phyloP scores from a whole-genome alignment of 176 grass and related monocot species.

The Rhynchospora breviuscula region DNA sequence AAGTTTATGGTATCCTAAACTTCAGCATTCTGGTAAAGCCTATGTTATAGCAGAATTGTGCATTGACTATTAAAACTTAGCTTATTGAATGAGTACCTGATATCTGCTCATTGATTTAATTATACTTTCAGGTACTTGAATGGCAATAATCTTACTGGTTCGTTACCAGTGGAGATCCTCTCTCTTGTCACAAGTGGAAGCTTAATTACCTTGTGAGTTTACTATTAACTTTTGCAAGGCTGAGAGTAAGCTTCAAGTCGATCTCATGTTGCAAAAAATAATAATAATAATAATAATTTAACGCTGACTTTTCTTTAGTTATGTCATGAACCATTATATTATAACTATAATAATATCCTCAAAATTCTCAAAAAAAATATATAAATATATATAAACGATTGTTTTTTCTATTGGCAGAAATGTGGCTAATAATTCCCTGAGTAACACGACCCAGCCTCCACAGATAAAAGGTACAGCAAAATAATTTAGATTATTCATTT shows the following conservation, averaged over 20 bases:
- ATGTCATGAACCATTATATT: background rate
- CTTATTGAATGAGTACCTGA: background rate
- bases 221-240: background rate
- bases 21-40: background rate
- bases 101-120: background rate
- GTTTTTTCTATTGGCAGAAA: constrained; percentile 18
- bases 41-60: background rate
- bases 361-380: background rate
- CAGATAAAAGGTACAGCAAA: constrained; percentile 14
- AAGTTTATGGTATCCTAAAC: background rate
- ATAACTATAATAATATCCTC: background rate
- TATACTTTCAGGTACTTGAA: constrained; percentile 13
- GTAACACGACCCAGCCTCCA: background rate
- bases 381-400: background rate
- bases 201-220: constrained; percentile 22
- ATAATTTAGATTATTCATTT: background rate
- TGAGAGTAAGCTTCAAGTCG: background rate
- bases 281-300: background rate
- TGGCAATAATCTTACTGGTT: background rate
- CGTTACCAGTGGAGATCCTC: constrained; percentile 15
- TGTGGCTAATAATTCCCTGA: constrained; percentile 14
- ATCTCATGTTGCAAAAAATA: background rate
- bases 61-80: background rate
- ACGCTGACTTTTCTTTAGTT: background rate
- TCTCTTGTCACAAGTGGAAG: constrained; percentile 24